phyloP scores from a whole-genome alignment of 768 basidiomycete species.

The Phanerodontia chrysosporium region DNA sequence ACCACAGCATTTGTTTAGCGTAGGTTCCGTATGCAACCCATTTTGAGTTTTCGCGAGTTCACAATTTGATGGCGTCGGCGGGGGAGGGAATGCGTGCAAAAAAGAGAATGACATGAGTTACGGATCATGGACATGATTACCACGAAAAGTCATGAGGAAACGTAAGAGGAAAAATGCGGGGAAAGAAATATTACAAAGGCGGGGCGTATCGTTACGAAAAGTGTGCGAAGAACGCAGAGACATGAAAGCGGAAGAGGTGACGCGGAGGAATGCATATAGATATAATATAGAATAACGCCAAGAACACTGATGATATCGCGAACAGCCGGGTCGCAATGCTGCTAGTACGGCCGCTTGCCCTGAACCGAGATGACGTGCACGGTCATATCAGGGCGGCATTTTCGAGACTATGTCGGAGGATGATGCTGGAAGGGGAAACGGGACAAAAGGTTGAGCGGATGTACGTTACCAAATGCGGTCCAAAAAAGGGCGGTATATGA shows the following conservation, averaged over 20 bases:
- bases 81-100: conserved; percentile 13
- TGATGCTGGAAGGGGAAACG: conserved; percentile 47
- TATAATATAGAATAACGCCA: conserved; percentile 10
- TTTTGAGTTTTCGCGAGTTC: background rate
- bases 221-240: background rate
- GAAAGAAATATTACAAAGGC: background rate
- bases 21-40: background rate
- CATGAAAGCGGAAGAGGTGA: conserved; percentile 2
- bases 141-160: conserved; percentile 14
- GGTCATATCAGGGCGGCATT: conserved; percentile 58
- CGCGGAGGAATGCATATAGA: conserved; percentile 9
- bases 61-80: conserved; percentile 13
- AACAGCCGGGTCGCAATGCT: background rate
- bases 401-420: conserved; percentile 62
- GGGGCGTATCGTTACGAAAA: background rate
- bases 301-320: background rate
- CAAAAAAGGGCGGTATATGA: conserved; percentile 21
- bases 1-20: background rate
- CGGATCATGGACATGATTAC: conserved; percentile 24
- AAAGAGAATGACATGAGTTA: conserved; percentile 24
- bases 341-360: conserved; percentile 1
- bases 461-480: conserved; percentile 16
- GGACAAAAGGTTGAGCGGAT: conserved; percentile 29
- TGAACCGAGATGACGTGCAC: conserved; percentile 12
- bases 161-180: background rate